Evolutionary conservation across 306 rosid genomes (phyloP).

Genomic region (Inga laurina): DNA sequence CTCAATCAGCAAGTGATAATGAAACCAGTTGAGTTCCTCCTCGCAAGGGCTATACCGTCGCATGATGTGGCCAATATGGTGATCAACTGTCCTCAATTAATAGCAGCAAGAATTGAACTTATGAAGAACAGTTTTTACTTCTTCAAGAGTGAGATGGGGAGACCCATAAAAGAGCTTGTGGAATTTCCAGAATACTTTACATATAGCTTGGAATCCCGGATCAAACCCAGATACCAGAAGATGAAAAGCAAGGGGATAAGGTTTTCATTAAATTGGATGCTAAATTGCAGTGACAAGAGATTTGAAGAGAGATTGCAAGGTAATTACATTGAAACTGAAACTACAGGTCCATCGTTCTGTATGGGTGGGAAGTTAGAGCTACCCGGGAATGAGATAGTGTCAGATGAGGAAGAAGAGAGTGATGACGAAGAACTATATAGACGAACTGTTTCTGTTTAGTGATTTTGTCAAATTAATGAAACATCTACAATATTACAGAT

Average conservation of each 20-base stretch:
- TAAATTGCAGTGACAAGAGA: constrained; percentile 89
- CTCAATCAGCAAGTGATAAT: constrained; percentile 80
- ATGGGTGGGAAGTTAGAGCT: constrained; percentile 90
- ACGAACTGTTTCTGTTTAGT: constrained; percentile 70
- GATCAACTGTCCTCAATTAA: constrained; percentile 74
- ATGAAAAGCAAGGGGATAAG: constrained; percentile 75
- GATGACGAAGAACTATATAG: constrained; percentile 77
- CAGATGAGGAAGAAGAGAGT: constrained; percentile 82
- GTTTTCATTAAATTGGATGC: constrained; percentile 82
- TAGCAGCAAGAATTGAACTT: constrained; percentile 67
- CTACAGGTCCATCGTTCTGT: constrained; percentile 66
- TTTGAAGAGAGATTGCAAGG: constrained; percentile 94
- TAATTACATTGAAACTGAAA: constrained; percentile 76
- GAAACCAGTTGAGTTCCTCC: constrained; percentile 80
- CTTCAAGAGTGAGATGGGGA: constrained; percentile 87
- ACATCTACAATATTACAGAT: constrained; percentile 3
- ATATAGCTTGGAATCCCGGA: constrained; percentile 90
- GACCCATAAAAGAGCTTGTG: constrained; percentile 77
- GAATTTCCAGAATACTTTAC: constrained; percentile 91
- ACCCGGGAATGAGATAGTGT: constrained; percentile 65
- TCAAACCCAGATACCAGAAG: constrained; percentile 79
- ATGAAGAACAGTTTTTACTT: constrained; percentile 88
- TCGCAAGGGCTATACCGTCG: constrained; percentile 55
- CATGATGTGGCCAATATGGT: constrained; percentile 80
- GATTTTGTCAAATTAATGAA: constrained; percentile 23